Conservation (phyloP, 805 yeast species). For the Diddensiella transvaalensis region DNA sequence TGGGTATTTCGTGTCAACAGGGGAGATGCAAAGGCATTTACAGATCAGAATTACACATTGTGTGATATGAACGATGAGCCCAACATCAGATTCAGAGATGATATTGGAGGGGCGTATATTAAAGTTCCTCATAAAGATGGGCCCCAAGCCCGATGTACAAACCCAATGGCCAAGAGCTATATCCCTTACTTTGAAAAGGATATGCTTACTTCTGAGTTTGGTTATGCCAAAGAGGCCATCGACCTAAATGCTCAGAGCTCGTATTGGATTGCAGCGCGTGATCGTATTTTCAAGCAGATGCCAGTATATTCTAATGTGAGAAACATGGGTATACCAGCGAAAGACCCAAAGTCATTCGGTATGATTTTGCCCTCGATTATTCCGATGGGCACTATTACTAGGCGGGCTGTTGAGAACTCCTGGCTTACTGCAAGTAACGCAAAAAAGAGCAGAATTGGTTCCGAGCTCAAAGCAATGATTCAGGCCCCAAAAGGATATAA, state of each 20-base stretch:
- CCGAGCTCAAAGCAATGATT: constrained; percentile 85
- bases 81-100: constrained; percentile 28
- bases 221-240: constrained; percentile 72
- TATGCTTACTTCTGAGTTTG: constrained; percentile 63
- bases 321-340: constrained; percentile 22
- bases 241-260: constrained; percentile 75
- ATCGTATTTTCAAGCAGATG: constrained; percentile 78
- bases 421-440: constrained; percentile 98
- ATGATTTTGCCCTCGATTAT: constrained; percentile 79
- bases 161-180: constrained; percentile 74
- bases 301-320: constrained; percentile 53
- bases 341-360: constrained; percentile 41
- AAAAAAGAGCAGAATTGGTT: constrained; percentile 78
- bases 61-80: constrained; percentile 22
- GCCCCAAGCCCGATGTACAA: constrained; percentile 64
- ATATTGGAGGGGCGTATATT: constrained; percentile 40
- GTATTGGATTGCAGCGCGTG: constrained; percentile 91
- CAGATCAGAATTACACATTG: constrained; percentile 36
- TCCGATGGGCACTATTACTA: constrained; percentile 94
- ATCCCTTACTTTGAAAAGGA: constrained; percentile 70
- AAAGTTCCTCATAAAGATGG: constrained; percentile 91
- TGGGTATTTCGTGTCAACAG: constrained; percentile 77
- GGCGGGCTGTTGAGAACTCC: constrained; percentile 94
- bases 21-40: constrained; percentile 31
- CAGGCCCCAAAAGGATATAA: constrained; percentile 84